phyloP scores from a whole-genome alignment of 441 rosid species.

The Erodium texanum region DNA sequence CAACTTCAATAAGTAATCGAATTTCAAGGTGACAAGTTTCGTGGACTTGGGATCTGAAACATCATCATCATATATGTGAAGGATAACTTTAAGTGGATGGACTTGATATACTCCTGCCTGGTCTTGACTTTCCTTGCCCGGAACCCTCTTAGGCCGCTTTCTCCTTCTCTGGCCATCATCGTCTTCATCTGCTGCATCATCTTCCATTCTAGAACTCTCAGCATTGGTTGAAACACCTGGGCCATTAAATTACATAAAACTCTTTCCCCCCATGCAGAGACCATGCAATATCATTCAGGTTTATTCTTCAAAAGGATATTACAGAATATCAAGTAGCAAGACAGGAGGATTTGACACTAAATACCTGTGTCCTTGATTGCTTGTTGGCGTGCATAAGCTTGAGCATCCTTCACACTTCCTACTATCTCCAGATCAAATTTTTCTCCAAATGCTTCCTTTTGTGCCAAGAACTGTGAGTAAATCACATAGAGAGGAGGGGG shows the following conservation, averaged over 20 bases:
- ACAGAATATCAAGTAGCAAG: neutral
- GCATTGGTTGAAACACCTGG: slow-evolving; percentile 43
- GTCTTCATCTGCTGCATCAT: slow-evolving; percentile 71
- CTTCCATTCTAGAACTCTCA: slow-evolving; percentile 65
- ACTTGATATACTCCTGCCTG: slow-evolving; percentile 49
- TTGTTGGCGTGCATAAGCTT: slow-evolving; percentile 57
- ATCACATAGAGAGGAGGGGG: slow-evolving; percentile 82
- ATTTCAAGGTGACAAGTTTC: slow-evolving; percentile 49
- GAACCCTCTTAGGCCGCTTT: slow-evolving; percentile 61
- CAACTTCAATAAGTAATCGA: slow-evolving; percentile 71
- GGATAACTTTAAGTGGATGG: slow-evolving; percentile 64
- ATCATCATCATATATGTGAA: slow-evolving; percentile 58
- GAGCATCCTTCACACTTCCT: slow-evolving; percentile 78
- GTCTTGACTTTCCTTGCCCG: slow-evolving; percentile 47
- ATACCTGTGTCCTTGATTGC: slow-evolving; percentile 65
- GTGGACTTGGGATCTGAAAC: slow-evolving; percentile 44
- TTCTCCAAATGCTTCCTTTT: slow-evolving; percentile 83
- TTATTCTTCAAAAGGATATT: neutral
- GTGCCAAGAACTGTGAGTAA: slow-evolving; percentile 70
- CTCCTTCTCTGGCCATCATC: slow-evolving; percentile 76
- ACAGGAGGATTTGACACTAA: neutral
- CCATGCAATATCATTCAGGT: neutral
- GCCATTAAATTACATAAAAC: slow-evolving; percentile 16
- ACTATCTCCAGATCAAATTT: slow-evolving; percentile 55
- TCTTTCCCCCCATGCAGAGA: neutral